These are phyloP conservation scores for Termitomyces sp. DNA, from an alignment of 768 basidiomycete genomes.

Conservation along the genomic window DNA sequence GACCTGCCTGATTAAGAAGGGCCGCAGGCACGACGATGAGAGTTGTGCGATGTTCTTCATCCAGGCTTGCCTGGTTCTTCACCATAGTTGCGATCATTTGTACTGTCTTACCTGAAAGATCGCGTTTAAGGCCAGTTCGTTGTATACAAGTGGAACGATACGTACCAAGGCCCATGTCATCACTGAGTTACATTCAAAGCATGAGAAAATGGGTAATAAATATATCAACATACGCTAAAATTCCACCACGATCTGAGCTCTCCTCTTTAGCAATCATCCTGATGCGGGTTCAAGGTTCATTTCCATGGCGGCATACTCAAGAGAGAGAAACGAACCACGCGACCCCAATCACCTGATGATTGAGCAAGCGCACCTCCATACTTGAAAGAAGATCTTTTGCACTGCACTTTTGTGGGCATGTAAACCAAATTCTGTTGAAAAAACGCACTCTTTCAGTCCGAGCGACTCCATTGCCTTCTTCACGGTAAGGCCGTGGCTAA, in stretches of 20 bases:
- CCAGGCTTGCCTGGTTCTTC: conserved; percentile 47
- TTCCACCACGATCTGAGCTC: conserved; percentile 50
- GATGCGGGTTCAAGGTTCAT: neutral
- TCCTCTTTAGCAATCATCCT: conserved; percentile 69
- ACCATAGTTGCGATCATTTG: conserved; percentile 81
- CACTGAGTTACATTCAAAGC: conserved; percentile 27
- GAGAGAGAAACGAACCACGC: conserved; percentile 42
- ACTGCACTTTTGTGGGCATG: conserved; percentile 20
- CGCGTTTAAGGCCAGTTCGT: neutral
- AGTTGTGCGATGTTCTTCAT: conserved; percentile 47
- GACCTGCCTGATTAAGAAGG: conserved; percentile 57
- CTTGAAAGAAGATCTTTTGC: conserved; percentile 58
- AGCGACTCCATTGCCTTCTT: conserved; percentile 47
- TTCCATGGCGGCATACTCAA: neutral
- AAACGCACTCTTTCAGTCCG: conserved; percentile 41
- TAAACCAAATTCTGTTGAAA: neutral
- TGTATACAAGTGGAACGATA: neutral
- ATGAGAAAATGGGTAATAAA: conserved; percentile 12
- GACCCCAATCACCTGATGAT: conserved; percentile 76
- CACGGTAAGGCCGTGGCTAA: conserved; percentile 47
- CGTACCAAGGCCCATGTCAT: conserved; percentile 66
- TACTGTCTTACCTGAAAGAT: conserved; percentile 54
- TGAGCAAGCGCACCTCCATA: conserved; percentile 61
- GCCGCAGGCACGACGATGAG: conserved; percentile 76
- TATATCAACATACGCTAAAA: conserved; percentile 46